These are phyloP conservation scores for Protomyces lactucae-debilis DNA, from an alignment of 1,139 yeast genomes.

Conservation along the genomic window DNA sequence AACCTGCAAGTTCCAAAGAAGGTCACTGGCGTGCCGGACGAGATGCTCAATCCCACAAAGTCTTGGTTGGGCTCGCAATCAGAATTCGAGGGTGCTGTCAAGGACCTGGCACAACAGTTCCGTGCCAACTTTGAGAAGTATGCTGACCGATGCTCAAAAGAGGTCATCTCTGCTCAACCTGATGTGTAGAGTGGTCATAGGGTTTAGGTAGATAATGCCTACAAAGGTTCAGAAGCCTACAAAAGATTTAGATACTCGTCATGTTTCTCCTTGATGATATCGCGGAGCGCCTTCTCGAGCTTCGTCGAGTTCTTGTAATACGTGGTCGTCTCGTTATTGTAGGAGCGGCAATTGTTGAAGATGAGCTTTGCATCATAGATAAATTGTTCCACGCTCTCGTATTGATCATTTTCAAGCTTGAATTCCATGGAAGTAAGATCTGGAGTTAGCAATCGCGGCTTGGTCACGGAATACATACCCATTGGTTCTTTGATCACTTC, in stretches of 20 bases:
- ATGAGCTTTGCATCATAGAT: conserved; percentile 80
- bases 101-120: conserved; percentile 69
- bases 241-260: conserved; percentile 4
- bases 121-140: conserved; percentile 82
- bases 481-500: conserved; percentile 97
- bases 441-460: background rate
- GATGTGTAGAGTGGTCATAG: conserved; percentile 26
- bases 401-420: conserved; percentile 85
- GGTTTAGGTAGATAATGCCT: background rate
- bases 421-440: conserved; percentile 93
- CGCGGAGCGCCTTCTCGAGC: conserved; percentile 21
- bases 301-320: conserved; percentile 52
- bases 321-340: conserved; percentile 84
- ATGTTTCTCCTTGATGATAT: conserved; percentile 23
- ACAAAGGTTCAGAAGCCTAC: background rate
- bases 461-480: conserved; percentile 38
- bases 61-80: conserved; percentile 73
- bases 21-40: conserved; percentile 77
- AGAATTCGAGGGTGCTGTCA: conserved; percentile 62
- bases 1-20: conserved; percentile 81
- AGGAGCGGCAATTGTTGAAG: conserved; percentile 83
- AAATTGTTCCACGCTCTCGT: conserved; percentile 85
- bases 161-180: conserved; percentile 94
- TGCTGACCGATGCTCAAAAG: conserved; percentile 73
- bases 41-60: conserved; percentile 79